Percentiles rank a stretch among this genome's conserved stretches.
Conservation (phyloP, 805 yeast species). For the Lipomyces orientalis region DNA sequence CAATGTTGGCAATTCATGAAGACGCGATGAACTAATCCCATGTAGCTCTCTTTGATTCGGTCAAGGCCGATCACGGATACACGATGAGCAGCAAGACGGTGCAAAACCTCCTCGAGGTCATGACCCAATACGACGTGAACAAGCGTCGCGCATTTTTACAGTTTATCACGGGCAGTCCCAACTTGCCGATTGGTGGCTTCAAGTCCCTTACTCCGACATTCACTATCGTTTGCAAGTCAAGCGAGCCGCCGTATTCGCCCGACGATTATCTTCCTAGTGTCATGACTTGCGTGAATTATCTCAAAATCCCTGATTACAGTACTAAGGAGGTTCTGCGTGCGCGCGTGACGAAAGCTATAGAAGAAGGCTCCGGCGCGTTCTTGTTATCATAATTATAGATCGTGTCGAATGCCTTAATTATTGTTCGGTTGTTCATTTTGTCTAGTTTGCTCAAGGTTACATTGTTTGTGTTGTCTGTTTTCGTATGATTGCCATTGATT, state of each 20-base stretch:
- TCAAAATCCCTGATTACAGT: conserved; percentile 85
- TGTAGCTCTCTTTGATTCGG: conserved; percentile 60
- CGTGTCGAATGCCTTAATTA: background rate
- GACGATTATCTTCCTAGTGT: conserved; percentile 94
- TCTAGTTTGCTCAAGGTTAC: background rate
- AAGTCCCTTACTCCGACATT: conserved; percentile 78
- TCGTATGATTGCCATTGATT: background rate
- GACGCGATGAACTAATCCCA: conserved; percentile 39
- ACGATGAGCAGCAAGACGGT: conserved; percentile 70
- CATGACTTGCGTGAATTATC: conserved; percentile 96
- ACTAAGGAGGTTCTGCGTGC: conserved; percentile 62
- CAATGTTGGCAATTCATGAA: conserved; percentile 31
- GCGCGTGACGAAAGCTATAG: conserved; percentile 70
- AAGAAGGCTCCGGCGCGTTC: conserved; percentile 75
- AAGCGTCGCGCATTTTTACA: conserved; percentile 79
- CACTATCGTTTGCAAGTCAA: conserved; percentile 79
- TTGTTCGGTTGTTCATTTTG: background rate
- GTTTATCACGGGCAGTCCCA: conserved; percentile 92
- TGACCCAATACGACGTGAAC: conserved; percentile 57
- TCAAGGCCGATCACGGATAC: conserved; percentile 92
- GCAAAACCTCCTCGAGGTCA: conserved; percentile 62
- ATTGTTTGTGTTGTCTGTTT: background rate
- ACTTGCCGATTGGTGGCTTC: conserved; percentile 92
- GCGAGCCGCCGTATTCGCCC: conserved; percentile 69
- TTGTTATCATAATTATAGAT: conserved; percentile 23